Evolutionary conservation across 768 basidiomycete genomes (phyloP).

Genomic region (Roridomyces roridus): DNA sequence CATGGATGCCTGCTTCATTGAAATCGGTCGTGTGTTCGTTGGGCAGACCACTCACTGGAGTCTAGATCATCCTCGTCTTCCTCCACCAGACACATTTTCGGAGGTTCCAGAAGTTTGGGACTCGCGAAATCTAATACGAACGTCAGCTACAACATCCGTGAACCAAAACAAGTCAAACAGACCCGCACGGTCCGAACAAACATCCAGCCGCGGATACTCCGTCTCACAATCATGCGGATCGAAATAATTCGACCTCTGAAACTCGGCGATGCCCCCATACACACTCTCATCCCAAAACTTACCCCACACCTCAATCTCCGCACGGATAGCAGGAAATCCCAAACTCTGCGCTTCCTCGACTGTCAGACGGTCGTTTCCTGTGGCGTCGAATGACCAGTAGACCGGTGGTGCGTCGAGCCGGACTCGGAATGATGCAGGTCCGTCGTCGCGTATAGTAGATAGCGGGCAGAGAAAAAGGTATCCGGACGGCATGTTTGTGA

Average conservation of each 20-base stretch:
- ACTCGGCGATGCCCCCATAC: background rate
- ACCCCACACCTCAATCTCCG: background rate
- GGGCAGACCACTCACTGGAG: too few relatives aligned
- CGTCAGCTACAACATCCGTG: too few relatives aligned
- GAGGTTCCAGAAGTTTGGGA: too few relatives aligned
- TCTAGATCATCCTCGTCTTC: too few relatives aligned
- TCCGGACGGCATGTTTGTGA: background rate
- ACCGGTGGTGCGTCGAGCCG: background rate
- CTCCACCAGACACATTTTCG: too few relatives aligned
- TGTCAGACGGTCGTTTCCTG: background rate
- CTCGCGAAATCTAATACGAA: too few relatives aligned
- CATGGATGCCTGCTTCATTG: too few relatives aligned
- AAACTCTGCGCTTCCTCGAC: background rate
- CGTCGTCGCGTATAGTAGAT: background rate
- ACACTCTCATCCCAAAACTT: background rate
- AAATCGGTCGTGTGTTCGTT: too few relatives aligned
- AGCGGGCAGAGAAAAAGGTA: conserved; percentile 8
- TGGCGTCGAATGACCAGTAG: conserved; percentile 8
- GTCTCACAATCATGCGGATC: background rate
- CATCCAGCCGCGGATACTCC: background rate
- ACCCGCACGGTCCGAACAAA: background rate
- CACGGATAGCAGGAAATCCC: background rate
- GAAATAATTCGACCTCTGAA: background rate
- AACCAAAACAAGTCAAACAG: too few relatives aligned
- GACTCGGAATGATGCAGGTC: background rate